phyloP scores from a whole-genome alignment of 306 rosid genomes.

The Lathyrus oleraceus region DNA sequence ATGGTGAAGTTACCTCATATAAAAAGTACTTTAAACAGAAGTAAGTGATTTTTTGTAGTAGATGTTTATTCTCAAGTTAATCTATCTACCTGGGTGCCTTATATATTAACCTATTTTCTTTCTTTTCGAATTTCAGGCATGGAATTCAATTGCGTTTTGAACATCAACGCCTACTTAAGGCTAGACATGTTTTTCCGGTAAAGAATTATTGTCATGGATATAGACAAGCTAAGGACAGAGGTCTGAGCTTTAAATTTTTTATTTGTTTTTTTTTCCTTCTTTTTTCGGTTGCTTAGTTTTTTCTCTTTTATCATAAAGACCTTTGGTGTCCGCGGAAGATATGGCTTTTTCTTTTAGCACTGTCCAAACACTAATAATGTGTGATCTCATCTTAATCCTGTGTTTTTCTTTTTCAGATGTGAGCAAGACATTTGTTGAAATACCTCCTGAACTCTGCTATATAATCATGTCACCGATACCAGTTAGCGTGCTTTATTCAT shows the following conservation, averaged over 20 bases:
- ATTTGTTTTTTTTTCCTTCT: slow-evolving; percentile 26
- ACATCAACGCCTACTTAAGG: slow-evolving; percentile 51
- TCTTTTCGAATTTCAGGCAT: slow-evolving; percentile 52
- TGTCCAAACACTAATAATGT: slow-evolving; percentile 14
- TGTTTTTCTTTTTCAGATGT: slow-evolving; percentile 48
- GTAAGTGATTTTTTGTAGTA: slow-evolving; percentile 45
- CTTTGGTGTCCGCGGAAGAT: background rate
- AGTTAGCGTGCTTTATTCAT: slow-evolving; percentile 50
- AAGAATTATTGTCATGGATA: slow-evolving; percentile 50
- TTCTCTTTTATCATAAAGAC: background rate
- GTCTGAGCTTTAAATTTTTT: slow-evolving; percentile 36
- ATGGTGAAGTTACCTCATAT: slow-evolving; percentile 54
- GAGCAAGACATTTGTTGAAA: slow-evolving; percentile 50
- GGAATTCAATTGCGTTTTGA: slow-evolving; percentile 52
- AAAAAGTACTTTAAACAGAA: slow-evolving; percentile 46
- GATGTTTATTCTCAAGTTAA: slow-evolving; percentile 8
- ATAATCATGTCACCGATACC: slow-evolving; percentile 73
- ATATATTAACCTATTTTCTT: background rate
- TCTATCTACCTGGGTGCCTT: background rate
- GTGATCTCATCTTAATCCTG: slow-evolving; percentile 15
- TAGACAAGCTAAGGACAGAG: slow-evolving; percentile 59
- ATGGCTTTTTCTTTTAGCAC: slow-evolving; percentile 2
- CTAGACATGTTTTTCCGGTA: slow-evolving; percentile 51
- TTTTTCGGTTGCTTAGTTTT: slow-evolving; percentile 11
- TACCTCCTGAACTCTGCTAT: slow-evolving; percentile 82